Base-by-base conservation (phyloP, 331 rosid genomes). In the Erythrophleum ivorense region DNA sequence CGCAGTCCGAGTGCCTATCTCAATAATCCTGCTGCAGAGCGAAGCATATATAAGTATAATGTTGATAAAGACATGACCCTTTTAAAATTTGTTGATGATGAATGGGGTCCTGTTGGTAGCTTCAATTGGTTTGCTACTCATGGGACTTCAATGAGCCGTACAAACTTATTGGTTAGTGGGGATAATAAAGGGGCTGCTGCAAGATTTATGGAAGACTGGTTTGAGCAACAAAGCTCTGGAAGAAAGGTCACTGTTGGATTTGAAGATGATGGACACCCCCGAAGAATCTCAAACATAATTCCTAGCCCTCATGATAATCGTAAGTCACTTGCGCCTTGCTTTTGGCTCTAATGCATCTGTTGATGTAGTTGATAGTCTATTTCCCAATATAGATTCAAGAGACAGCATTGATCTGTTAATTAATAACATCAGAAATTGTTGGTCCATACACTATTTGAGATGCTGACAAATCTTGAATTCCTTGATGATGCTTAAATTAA, bases 181-280 rank as follows among this genome's bases (percentile, higher is more conserved):
- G 98, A 95, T 81, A 95, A 95, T 76, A 95, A 95, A 79, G 98
- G 98, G 40, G 94, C 98, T 76, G 98, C 98, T 83, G 97, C 97
- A 71, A 81, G 98, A 34, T 93, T 93, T 86, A 95, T 95, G 98
- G 98, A 95, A 86, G 98, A 95, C 85, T 95, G 98, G 98, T 93
- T 95, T 87, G 92, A 88, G 83, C 82, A 68, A 64, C 83, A 82
- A 63, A 79, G 78, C 58, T 59, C 81, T 55, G 81, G 29, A 75
- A 84, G 72, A 50, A 72, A 34, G 36, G 79, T 49, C 83, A 67
- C 74, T 68, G 79, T 62, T 84, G 86, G 75, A 71, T 77, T 76
- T 76, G 87, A 69, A 65, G 62, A 71, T 70, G 89, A 87, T 52
- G 86, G 81, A 77, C 71, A 85, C 62, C 97, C 95, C 19, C 88